These are phyloP conservation scores for Lyophyllum shimeji DNA, from an alignment of 768 basidiomycete species.

Conservation along the genomic window DNA sequence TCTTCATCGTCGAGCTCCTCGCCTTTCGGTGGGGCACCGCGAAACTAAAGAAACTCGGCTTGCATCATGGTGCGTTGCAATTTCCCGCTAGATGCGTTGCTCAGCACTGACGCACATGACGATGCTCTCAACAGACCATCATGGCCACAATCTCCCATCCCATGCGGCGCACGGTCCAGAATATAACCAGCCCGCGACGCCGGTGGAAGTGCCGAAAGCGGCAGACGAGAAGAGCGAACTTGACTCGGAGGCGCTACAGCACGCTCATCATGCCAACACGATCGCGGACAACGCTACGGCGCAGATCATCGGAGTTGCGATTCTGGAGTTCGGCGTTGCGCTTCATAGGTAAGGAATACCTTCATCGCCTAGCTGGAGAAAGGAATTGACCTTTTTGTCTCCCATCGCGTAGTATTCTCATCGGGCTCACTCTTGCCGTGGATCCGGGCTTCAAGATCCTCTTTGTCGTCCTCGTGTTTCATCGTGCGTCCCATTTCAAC, in stretches of 20 bases:
- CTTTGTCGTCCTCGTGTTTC: conserved; percentile 90
- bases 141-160: conserved; percentile 60
- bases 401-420: conserved; percentile 55
- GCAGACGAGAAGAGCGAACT: conserved; percentile 25
- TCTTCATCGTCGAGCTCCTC: conserved; percentile 83
- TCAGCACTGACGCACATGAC: conserved; percentile 1
- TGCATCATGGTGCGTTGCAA: conserved; percentile 58
- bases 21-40: conserved; percentile 87
- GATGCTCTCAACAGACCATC: conserved; percentile 46
- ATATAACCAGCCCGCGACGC: conserved; percentile 11
- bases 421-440: conserved; percentile 94
- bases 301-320: conserved; percentile 84
- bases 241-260: conserved; percentile 22
- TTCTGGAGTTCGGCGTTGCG: conserved; percentile 92
- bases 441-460: conserved; percentile 75
- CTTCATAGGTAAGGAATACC: conserved; percentile 61
- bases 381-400: conserved; percentile 2
- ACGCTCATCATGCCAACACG: conserved; percentile 6
- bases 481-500: conserved; percentile 60
- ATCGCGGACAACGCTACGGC: conserved; percentile 48
- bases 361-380: background rate
- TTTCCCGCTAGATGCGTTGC: conserved; percentile 1
- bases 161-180: conserved; percentile 77
- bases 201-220: conserved; percentile 15
- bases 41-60: conserved; percentile 65